Evolutionary conservation across 192 early-diverging fungal genomes (phyloP).

Genomic region (Backusella westeae): DNA sequence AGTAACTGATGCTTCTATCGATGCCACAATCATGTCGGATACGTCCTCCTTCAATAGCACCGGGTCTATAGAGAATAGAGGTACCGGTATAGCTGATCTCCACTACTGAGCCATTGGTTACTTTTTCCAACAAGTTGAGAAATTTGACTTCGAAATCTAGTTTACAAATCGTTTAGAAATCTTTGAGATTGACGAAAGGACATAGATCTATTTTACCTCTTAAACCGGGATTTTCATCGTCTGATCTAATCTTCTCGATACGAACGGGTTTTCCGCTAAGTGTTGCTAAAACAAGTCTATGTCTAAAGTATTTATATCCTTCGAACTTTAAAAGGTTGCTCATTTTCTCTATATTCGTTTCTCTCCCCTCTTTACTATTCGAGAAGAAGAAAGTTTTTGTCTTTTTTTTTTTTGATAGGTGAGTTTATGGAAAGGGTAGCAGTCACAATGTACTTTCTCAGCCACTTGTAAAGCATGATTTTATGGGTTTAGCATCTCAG

Average conservation of each 20-base stretch:
- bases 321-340: conserved; percentile 58
- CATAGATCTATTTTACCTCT: conserved; percentile 46
- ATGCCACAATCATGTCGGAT: conserved; percentile 86
- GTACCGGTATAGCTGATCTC: conserved; percentile 95
- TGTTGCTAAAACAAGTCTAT: conserved; percentile 87
- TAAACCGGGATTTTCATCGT: conserved; percentile 86
- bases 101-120: conserved; percentile 90
- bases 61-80: conserved; percentile 80
- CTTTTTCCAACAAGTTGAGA: conserved; percentile 87
- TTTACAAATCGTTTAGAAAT: not conserved
- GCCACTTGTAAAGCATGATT: not conserved
- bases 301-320: conserved; percentile 86
- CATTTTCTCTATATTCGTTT: conserved; percentile 13
- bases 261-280: conserved; percentile 78
- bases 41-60: conserved; percentile 85
- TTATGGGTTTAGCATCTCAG: not conserved
- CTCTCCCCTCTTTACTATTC: not conserved
- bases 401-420: not conserved
- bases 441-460: not conserved
- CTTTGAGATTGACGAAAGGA: not conserved
- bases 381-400: not conserved
- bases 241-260: conserved; percentile 87
- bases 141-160: conserved; percentile 92
- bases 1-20: conserved; percentile 89
- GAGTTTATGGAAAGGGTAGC: not conserved